phyloP scores from a whole-genome alignment of 78 protist genomes.

The Dictyostelium discoideum region DNA sequence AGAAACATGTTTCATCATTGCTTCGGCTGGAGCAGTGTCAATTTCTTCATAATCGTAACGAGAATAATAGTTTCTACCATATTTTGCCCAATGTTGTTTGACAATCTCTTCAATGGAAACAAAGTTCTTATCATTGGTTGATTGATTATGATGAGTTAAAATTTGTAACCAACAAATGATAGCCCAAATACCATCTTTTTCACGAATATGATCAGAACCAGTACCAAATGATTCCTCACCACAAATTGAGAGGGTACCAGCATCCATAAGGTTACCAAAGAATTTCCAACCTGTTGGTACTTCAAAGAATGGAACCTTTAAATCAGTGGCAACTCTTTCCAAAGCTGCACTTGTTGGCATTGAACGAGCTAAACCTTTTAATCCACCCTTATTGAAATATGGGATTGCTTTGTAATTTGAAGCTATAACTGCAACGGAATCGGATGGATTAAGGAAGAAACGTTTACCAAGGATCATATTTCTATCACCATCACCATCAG shows the following conservation, averaged over 20 bases:
- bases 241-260: slow-evolving; percentile 86
- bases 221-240: slow-evolving; percentile 99
- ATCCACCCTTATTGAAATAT: slow-evolving; percentile 81
- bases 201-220: slow-evolving; percentile 96
- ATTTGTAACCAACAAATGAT: slow-evolving; percentile 93
- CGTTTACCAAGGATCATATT: slow-evolving; percentile 96
- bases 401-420: slow-evolving; percentile 90
- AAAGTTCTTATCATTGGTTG: slow-evolving; percentile 10
- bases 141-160: slow-evolving; percentile 69
- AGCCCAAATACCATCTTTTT: slow-evolving; percentile 99
- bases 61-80: slow-evolving; percentile 95
- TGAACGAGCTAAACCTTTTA: slow-evolving; percentile 95
- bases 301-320: slow-evolving; percentile 82
- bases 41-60: slow-evolving; percentile 95
- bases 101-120: slow-evolving; percentile 88
- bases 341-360: slow-evolving; percentile 97
- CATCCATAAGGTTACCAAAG: slow-evolving; percentile 98
- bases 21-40: slow-evolving; percentile 77
- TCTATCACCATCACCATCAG: slow-evolving; percentile 99
- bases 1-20: slow-evolving; percentile 74
- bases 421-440: slow-evolving; percentile 97
- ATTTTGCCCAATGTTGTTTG: slow-evolving; percentile 90
- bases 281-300: slow-evolving; percentile 99
- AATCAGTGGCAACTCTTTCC: slow-evolving; percentile 83
- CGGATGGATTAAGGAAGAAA: slow-evolving; percentile 98